A percentile compares a stretch with the other conserved stretches of the same genome.
Conservation (phyloP, 2,329 filamentous ascomycete genomes). For the Botryotinia globosa region DNA sequence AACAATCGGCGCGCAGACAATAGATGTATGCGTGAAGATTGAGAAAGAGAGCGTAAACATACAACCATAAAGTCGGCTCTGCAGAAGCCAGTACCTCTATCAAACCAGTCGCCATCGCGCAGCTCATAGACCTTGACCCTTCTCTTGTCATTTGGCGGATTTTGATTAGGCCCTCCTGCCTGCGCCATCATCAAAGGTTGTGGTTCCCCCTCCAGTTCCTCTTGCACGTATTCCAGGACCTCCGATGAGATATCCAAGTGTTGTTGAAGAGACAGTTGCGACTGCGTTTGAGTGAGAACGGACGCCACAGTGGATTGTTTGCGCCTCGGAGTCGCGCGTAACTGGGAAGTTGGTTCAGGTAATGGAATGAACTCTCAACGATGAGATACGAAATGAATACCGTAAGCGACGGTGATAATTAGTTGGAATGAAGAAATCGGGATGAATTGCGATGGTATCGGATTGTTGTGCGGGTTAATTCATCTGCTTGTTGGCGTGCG, state of each 20-base stretch:
- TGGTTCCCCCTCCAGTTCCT: slow-evolving; percentile 52
- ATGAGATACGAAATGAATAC: background rate
- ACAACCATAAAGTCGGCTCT: slow-evolving; percentile 52
- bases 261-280: slow-evolving; percentile 56
- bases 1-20: background rate
- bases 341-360: slow-evolving; percentile 15
- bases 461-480: slow-evolving; percentile 15
- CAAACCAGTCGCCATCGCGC: slow-evolving; percentile 98
- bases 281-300: slow-evolving; percentile 29
- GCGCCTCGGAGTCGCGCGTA: slow-evolving; percentile 26
- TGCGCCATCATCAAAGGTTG: slow-evolving; percentile 70
- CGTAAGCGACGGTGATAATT: slow-evolving; percentile 1
- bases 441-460: slow-evolving; percentile 22
- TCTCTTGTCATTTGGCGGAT: slow-evolving; percentile 55
- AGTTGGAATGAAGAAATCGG: background rate
- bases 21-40: background rate
- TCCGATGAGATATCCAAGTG: slow-evolving; percentile 56
- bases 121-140: slow-evolving; percentile 99
- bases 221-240: slow-evolving; percentile 50
- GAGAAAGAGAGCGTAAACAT: slow-evolving; percentile 23
- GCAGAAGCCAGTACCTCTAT: slow-evolving; percentile 94
- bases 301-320: slow-evolving; percentile 34
- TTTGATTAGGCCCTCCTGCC: slow-evolving; percentile 56
- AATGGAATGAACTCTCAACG: background rate
- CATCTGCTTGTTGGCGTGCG: slow-evolving; percentile 16